Base-by-base conservation (phyloP, 306 rosid species). In the Erythrophleum fordii region DNA sequence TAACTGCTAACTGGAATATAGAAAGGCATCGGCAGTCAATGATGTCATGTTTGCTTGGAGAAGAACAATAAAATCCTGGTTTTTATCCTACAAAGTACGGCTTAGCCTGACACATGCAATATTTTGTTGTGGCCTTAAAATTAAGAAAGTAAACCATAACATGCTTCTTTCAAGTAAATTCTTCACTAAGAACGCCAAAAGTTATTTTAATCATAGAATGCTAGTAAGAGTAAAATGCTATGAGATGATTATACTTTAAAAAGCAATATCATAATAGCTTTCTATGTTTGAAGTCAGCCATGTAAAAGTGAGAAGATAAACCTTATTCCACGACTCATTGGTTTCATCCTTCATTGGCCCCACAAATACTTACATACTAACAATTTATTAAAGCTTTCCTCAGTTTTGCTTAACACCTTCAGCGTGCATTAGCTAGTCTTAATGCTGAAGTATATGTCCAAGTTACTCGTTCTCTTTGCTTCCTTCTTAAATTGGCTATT, bases 281-380 rank as follows among this genome's bases (percentile, higher is more conserved):
- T 46, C 42, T 34, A 52, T n/a, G 44, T 52, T 80, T 26, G 28
- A 22, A 55, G 20, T 17, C 22, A 49, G 48, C 41, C 35, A 61
- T 42, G 69, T 76, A 62, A 37, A 45, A 68, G 51, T 44, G 62
- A 45, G 66, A 48, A 60, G 69, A 56, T 69, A 78, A 11, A 10
- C 58, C 75, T 67, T 52, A n/a, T 78, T 41, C 77, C 48, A 8
- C 13, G 8, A 1, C 12, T 22, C 1, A 20, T 22, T 55, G 11
- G 9, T 20, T 55, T 20, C 61, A 22, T 55, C 61, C 61, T 55
- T 55, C 13, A 22, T 29, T 55, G 61, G 14, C 9, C 29, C 20
- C 2, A 29, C 29, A 22, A 55, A 22, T 20, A 13, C 6, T 53
- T 53, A 20, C 60, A 1, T 23, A 52, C 12, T 53, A 31, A 31